Conservation (phyloP, 2,329 filamentous ascomycete genomes). For the Lasiodiplodia theobromae region DNA sequence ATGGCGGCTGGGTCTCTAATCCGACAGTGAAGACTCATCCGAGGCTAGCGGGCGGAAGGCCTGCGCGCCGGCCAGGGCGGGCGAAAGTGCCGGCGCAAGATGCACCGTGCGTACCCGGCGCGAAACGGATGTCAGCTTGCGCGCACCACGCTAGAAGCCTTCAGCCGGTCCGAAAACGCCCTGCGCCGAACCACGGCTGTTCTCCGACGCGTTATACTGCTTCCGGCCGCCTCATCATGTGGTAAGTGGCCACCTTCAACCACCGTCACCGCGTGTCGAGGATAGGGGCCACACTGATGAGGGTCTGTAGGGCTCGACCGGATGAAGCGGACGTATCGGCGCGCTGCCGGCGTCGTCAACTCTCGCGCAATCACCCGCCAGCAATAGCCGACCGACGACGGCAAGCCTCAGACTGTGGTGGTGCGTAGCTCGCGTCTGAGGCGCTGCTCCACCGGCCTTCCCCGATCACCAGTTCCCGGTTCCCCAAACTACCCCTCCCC, state of each 20-base stretch:
- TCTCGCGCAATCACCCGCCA: neutral
- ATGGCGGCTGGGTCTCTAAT: neutral
- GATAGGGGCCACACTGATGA: neutral
- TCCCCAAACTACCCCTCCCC: neutral
- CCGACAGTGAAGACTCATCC: neutral
- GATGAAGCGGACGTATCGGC: neutral
- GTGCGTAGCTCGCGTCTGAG: neutral
- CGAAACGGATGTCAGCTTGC: slow-evolving; percentile 9
- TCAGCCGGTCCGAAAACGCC: slow-evolving; percentile 9
- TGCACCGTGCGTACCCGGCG: neutral
- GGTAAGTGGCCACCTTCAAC: no score
- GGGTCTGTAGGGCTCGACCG: neutral
- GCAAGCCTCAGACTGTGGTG: neutral
- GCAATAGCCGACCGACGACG: neutral
- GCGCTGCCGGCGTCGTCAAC: neutral
- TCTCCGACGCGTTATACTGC: neutral
- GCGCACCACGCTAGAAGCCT: neutral
- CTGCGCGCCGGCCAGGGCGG: neutral
- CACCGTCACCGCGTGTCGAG: neutral
- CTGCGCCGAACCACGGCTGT: neutral
- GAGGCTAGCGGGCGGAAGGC: neutral
- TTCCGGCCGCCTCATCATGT: neutral
- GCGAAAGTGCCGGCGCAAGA: neutral
- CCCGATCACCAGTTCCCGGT: neutral
- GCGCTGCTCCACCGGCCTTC: neutral